Percentiles rank a stretch among this genome's conserved stretches.
phyloP scores from a whole-genome alignment of 2,329 filamentous ascomycete genomes.

The Cladorrhinum sp. region DNA sequence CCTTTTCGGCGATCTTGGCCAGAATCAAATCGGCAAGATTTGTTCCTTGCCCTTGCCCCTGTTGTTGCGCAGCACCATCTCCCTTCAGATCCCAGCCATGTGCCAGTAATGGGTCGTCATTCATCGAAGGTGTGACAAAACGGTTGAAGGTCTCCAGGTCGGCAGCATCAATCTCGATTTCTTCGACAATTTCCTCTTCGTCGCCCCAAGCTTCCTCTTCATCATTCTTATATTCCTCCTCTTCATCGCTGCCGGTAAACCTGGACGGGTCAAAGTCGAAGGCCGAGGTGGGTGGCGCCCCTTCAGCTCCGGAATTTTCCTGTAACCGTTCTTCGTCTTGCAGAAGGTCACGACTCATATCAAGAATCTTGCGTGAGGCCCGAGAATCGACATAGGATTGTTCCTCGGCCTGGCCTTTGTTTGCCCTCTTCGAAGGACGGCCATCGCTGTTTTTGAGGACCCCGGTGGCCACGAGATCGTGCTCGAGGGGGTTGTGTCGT shows the following conservation, averaged over 20 bases:
- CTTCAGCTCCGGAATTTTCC: conserved; percentile 32
- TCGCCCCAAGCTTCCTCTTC: conserved; percentile 73
- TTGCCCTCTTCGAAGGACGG: conserved; percentile 65
- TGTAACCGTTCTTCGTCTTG: conserved; percentile 65
- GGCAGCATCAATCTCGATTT: conserved; percentile 79
- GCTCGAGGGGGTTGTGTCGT: conserved; percentile 85
- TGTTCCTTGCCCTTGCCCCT: conserved; percentile 56
- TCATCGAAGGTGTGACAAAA: conserved; percentile 72
- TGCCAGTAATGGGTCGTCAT: conserved; percentile 70
- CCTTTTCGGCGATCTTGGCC: conserved; percentile 88
- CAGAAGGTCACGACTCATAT: conserved; percentile 82
- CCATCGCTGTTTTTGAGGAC: conserved; percentile 71
- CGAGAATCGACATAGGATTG: conserved; percentile 81
- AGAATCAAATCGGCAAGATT: conserved; percentile 93
- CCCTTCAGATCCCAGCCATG: conserved; percentile 53
- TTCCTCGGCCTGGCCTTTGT: conserved; percentile 57
- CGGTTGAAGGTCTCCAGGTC: conserved; percentile 89
- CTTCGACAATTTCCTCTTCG: conserved; percentile 69
- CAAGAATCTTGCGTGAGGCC: conserved; percentile 82
- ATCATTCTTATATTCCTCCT: conserved; percentile 46
- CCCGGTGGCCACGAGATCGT: conserved; percentile 73
- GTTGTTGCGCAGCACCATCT: conserved; percentile 40
- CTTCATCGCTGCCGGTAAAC: conserved; percentile 46
- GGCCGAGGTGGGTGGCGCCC: conserved; percentile 52
- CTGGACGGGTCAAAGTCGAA: conserved; percentile 81